These are phyloP conservation scores for Poterioochromonas sp. DNA, from an alignment of 352 stramenopile species.

Conservation along the genomic window DNA sequence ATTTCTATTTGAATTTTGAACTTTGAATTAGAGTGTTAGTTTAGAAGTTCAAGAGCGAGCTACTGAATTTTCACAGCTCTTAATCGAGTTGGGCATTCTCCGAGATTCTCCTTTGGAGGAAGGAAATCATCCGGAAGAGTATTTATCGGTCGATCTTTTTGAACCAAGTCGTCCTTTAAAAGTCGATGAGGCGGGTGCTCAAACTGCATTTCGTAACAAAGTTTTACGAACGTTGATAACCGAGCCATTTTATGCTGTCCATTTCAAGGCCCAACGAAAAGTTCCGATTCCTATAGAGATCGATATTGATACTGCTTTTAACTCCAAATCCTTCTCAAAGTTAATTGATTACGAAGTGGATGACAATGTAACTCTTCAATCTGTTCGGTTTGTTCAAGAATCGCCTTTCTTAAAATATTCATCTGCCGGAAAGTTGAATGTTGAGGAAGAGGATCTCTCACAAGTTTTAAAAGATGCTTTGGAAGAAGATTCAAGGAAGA, in stretches of 20 bases:
- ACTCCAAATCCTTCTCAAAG: background rate
- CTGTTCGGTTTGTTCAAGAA: too few species aligned
- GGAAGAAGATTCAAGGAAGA: too few species aligned
- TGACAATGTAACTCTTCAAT: too few species aligned
- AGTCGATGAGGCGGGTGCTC: conserved; percentile 57
- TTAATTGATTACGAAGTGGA: too few species aligned
- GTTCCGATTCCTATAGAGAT: conserved; percentile 70
- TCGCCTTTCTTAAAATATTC: too few species aligned
- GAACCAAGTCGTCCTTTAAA: too few species aligned
- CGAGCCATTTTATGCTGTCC: conserved; percentile 70
- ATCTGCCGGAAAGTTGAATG: too few species aligned
- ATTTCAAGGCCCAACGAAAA: conserved; percentile 75
- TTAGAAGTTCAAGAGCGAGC: conserved; percentile 89
- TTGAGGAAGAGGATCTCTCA: too few species aligned
- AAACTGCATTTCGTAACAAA: conserved; percentile 15
- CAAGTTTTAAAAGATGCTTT: too few species aligned
- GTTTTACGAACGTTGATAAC: conserved; percentile 56
- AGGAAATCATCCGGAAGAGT: too few species aligned
- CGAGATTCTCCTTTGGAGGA: too few species aligned
- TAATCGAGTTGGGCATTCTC: conserved; percentile 50
- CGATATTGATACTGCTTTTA: conserved; percentile 45
- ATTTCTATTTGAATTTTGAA: background rate
- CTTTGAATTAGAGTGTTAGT: conserved; percentile 67
- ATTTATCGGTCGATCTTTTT: too few species aligned
- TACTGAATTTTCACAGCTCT: conserved; percentile 55